These are phyloP conservation scores for Hypoxylon sp. DNA, from an alignment of 2,329 filamentous ascomycete genomes.

Conservation along the genomic window DNA sequence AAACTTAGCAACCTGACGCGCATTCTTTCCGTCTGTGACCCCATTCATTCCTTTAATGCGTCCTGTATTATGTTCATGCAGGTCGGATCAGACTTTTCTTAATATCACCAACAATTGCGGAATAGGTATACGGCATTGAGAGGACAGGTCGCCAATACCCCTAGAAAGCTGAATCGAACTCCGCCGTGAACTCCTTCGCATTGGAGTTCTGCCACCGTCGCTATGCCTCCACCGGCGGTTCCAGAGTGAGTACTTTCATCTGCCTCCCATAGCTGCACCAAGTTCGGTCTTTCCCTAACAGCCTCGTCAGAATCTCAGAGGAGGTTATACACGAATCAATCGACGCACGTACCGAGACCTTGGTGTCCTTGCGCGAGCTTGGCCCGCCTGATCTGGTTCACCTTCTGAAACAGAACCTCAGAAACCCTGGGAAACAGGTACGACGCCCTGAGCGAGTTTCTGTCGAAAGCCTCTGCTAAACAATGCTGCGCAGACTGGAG, in stretches of 20 bases:
- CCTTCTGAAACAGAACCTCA: constrained; percentile 79
- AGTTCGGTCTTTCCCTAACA: constrained; percentile 10
- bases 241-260: constrained; percentile 48
- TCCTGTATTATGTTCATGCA: constrained; percentile 15
- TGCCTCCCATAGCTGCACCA: background rate
- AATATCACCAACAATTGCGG: constrained; percentile 3
- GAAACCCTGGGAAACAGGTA: constrained; percentile 66
- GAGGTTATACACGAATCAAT: constrained; percentile 92
- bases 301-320: constrained; percentile 81
- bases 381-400: constrained; percentile 97
- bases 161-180: background rate
- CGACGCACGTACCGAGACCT: constrained; percentile 90
- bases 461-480: constrained; percentile 3
- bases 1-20: constrained; percentile 9
- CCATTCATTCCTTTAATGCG: constrained; percentile 22
- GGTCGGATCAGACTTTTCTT: constrained; percentile 18
- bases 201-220: constrained; percentile 26
- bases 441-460: constrained; percentile 55
- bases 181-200: background rate
- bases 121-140: background rate
- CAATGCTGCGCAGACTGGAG: constrained; percentile 73
- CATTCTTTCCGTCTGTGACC: constrained; percentile 7
- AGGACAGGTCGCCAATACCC: constrained; percentile 5
- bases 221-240: constrained; percentile 53
- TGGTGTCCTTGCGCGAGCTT: constrained; percentile 88